Evolutionary conservation across 106 monocot genomes (phyloP).

Genomic region (Alisma plantagoaquatica): DNA sequence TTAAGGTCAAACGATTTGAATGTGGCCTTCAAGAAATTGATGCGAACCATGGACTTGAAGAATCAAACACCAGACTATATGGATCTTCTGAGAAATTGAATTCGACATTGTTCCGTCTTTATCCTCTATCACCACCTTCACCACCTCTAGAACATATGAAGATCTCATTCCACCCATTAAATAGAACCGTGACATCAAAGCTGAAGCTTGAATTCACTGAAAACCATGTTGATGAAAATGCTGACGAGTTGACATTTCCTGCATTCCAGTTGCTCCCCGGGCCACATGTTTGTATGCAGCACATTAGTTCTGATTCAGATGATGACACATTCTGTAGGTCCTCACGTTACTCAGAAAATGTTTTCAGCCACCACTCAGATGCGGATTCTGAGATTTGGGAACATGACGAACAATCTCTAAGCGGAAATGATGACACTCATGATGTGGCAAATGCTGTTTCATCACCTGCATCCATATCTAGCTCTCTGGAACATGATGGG

Average conservation of each 20-base stretch:
- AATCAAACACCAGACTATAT: background rate
- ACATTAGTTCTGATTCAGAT: slow-evolving; percentile 66
- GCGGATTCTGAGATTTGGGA: slow-evolving; percentile 82
- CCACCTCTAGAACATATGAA: slow-evolving; percentile 95
- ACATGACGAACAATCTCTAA: slow-evolving; percentile 27
- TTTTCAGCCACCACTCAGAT: slow-evolving; percentile 38
- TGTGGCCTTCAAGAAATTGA: too few species aligned
- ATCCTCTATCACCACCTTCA: slow-evolving; percentile 49
- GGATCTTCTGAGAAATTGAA: background rate
- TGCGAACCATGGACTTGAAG: background rate
- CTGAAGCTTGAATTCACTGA: slow-evolving; percentile 51
- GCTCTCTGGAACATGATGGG: slow-evolving; percentile 4
- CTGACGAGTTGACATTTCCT: slow-evolving; percentile 54
- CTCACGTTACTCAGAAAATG: slow-evolving; percentile 64
- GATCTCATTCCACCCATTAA: slow-evolving; percentile 66
- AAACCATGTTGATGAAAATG: slow-evolving; percentile 34
- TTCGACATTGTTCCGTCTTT: background rate
- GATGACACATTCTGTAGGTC: slow-evolving; percentile 91
- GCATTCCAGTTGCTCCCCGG: slow-evolving; percentile 63
- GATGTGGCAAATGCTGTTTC: slow-evolving; percentile 34
- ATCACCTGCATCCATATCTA: slow-evolving; percentile 31
- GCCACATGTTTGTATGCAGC: slow-evolving; percentile 14
- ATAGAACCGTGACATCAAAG: slow-evolving; percentile 27
- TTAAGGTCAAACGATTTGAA: too few species aligned
- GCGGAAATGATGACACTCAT: slow-evolving; percentile 16